Percentiles rank a stretch among this genome's conserved stretches.
Evolutionary conservation across 1,139 yeast species (phyloP).

Genomic region (Pichia sp.): DNA sequence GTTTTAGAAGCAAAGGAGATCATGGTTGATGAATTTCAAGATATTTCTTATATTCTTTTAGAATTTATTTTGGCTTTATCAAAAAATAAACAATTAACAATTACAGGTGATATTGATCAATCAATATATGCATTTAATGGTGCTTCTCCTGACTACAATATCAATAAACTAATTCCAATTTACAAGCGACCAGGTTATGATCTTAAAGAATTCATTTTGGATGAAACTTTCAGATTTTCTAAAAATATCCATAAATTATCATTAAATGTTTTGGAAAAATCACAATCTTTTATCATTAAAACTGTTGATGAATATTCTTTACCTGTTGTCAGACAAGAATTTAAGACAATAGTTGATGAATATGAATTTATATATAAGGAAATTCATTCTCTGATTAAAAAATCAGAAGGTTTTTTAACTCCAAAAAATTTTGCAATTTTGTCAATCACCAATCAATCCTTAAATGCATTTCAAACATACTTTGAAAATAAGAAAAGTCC

Average conservation of each 20-base stretch:
- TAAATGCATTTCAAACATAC: constrained; percentile 38
- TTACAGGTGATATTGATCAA: constrained; percentile 73
- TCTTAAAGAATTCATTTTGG: constrained; percentile 32
- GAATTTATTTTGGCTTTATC: constrained; percentile 39
- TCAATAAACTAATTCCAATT: constrained; percentile 2
- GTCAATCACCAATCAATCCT: constrained; percentile 48
- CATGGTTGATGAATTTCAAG: constrained; percentile 73
- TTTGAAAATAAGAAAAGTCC: constrained; percentile 36
- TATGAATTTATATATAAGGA: constrained; percentile 40
- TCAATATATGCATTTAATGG: constrained; percentile 65
- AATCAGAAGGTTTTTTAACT: constrained; percentile 41
- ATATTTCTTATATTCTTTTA: constrained; percentile 49
- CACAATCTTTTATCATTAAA: constrained; percentile 15
- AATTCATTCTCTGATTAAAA: constrained; percentile 37
- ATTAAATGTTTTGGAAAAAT: constrained; percentile 27
- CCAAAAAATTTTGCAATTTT: constrained; percentile 52
- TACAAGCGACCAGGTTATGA: constrained; percentile 15
- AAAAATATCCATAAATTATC: constrained; percentile 48
- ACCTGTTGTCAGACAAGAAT: constrained; percentile 33
- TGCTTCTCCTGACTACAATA: constrained; percentile 27
- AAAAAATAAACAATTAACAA: constrained; percentile 43
- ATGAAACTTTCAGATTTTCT: constrained; percentile 53
- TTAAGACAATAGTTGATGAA: constrained; percentile 33
- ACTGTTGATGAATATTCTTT: constrained; percentile 23
- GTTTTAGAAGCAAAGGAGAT: constrained; percentile 23